phyloP scores from a whole-genome alignment of 2,329 filamentous ascomycete genomes.

The Epichloe bromicola region DNA sequence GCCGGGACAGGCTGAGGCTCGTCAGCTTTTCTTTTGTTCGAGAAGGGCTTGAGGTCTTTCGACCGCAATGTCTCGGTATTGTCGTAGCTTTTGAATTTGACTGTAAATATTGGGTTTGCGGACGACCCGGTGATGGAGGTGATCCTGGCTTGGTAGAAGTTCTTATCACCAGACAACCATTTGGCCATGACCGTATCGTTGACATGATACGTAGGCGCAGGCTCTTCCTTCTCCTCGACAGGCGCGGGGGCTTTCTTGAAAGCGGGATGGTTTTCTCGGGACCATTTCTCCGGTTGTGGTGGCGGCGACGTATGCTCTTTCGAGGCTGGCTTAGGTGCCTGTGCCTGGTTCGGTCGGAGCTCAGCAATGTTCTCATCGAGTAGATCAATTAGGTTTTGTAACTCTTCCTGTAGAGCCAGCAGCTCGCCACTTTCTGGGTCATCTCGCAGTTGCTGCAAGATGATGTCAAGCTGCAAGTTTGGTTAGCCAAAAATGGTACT shows the following conservation, averaged over 20 bases:
- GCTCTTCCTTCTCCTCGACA: slow-evolving; percentile 38
- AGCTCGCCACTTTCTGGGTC: slow-evolving; percentile 73
- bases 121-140: slow-evolving; percentile 86
- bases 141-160: slow-evolving; percentile 85
- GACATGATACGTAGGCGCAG: slow-evolving; percentile 55
- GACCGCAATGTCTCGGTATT: slow-evolving; percentile 70
- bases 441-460: slow-evolving; percentile 61
- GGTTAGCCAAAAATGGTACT: slow-evolving; percentile 8
- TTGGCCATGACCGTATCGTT: slow-evolving; percentile 86
- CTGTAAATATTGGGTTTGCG: slow-evolving; percentile 82
- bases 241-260: slow-evolving; percentile 40
- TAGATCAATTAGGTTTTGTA: slow-evolving; percentile 68
- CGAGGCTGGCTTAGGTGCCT: slow-evolving; percentile 30
- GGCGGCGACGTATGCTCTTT: slow-evolving; percentile 32
- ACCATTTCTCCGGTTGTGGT: slow-evolving; percentile 58
- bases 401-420: slow-evolving; percentile 62
- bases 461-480: slow-evolving; percentile 55
- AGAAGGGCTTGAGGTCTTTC: slow-evolving; percentile 71
- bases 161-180: slow-evolving; percentile 79
- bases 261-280: slow-evolving; percentile 67
- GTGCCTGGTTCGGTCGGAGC: slow-evolving; percentile 43
- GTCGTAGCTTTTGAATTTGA: slow-evolving; percentile 88
- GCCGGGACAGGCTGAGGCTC: slow-evolving; percentile 43
- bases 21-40: slow-evolving; percentile 79
- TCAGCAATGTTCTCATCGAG: slow-evolving; percentile 72